Evolutionary conservation across 495 filamentous ascomycete genomes (phyloP), one percentile per base, ranked within the genome.

Genomic region (Xylaria venustula): DNA sequence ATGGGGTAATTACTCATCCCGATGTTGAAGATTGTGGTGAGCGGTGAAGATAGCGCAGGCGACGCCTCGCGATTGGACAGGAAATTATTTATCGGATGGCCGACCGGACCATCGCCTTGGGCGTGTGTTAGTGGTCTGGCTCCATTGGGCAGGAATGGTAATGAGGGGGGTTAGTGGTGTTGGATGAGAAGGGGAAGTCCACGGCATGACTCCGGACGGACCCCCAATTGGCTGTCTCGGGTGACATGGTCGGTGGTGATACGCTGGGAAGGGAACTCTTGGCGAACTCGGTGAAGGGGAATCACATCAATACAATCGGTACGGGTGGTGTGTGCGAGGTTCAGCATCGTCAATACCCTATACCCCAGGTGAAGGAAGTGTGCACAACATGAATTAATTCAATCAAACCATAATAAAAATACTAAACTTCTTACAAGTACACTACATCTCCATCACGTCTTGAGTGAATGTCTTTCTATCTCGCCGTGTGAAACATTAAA

Each of bases 71-170:
- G 28, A 58, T 49, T 58, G 55, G 55, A 40, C 22, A 22, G n/a
- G 15, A 15, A 7, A 59, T 44, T 45, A 59, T 59, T n/a, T n/a
- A 46, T 59, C 56, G 45, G 56, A 59, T 32, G n/a, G 3, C 54
- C 54, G 54, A 20, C 34, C 54, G 54, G 54, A 57, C 42, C 32
- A 37, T 42, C 54, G 54, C 42, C 41, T 25, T 36, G 54, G 54
- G 30, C 5, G 54, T 26, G 54, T 26, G 42, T 26, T 22, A n/a
- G 3, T 46, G 22, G 54, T 36, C 25, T 20, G 54, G 54, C 9
- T 25, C 45, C 51, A 56, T 56, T 56, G 54, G 54, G 54, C 54
- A 58, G 54, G 30, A 58, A 58, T 49, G 54, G 54, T 2, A 25
- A 25, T 49, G 52, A 40, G 42, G 44, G 11, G 30, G 14, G 8